Evolutionary conservation across 352 stramenopile species (phyloP).

Genomic region (Globisporangium barbulae): DNA sequence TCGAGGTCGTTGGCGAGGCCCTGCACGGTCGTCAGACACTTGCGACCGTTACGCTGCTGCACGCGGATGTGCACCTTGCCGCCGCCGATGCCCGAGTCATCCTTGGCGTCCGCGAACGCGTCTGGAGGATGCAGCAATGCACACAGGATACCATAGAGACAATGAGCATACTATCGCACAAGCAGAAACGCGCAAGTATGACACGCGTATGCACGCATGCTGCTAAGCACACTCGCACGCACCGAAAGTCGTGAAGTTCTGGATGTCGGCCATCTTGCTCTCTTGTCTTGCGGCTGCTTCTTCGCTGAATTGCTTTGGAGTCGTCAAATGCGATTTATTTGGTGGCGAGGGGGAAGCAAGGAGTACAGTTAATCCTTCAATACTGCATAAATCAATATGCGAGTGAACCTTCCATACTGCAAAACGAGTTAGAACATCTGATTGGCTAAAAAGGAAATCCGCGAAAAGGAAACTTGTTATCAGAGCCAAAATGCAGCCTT

Average conservation of each 20-base stretch:
- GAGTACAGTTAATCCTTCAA: neutral
- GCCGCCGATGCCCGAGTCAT: slow-evolving; percentile 79
- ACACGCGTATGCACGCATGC: neutral
- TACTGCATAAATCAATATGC: neutral
- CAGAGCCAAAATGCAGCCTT: too few species aligned
- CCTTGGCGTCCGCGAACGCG: slow-evolving; percentile 86
- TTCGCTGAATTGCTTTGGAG: slow-evolving; percentile 16
- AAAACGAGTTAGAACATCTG: neutral
- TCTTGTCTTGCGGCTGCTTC: neutral
- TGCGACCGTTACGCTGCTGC: slow-evolving; percentile 99
- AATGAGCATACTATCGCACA: slow-evolving; percentile 2
- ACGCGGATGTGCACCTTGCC: slow-evolving; percentile 98
- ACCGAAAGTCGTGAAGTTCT: slow-evolving; percentile 90
- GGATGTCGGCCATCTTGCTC: slow-evolving; percentile 73
- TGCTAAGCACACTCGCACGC: slow-evolving; percentile 20
- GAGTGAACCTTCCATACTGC: neutral
- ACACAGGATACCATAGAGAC: neutral
- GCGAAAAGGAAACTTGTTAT: too few species aligned
- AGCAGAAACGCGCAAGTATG: too few species aligned
- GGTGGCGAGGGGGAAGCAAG: slow-evolving; percentile 17
- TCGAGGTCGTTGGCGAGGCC: slow-evolving; percentile 98
- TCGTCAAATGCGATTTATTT: slow-evolving; percentile 33
- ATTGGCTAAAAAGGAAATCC: slow-evolving; percentile 5
- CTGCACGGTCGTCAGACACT: slow-evolving; percentile 99
- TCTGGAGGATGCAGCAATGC: slow-evolving; percentile 34